A percentile compares a stretch with the other conserved stretches of the same genome.
phyloP scores from a whole-genome alignment of 2,329 filamentous ascomycete species.

The Lizonia empirigonia region DNA sequence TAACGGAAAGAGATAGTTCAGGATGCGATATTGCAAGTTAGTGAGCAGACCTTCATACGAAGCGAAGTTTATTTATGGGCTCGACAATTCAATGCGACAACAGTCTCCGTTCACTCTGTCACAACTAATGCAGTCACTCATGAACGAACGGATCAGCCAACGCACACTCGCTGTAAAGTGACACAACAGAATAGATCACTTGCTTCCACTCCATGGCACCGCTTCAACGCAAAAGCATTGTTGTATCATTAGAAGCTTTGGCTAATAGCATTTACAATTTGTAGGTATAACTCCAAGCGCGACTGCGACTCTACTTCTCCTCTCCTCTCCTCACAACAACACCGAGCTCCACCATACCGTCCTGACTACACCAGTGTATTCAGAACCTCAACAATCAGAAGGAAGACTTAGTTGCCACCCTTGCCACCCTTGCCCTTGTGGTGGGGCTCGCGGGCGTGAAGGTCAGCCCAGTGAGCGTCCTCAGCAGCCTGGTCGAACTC shows the following conservation, averaged over 20 bases:
- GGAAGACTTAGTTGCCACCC: not conserved
- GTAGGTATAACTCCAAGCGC: slow-evolving; percentile 1
- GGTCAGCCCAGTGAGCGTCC: slow-evolving; percentile 20
- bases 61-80: not conserved
- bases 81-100: not conserved
- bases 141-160: no score
- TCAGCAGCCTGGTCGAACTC: slow-evolving; percentile 4
- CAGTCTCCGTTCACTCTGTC: not conserved
- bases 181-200: not conserved
- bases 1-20: not conserved
- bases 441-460: slow-evolving; percentile 16
- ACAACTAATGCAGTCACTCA: not conserved
- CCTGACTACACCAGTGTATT: slow-evolving; percentile 9
- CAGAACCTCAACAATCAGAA: not conserved
- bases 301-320: not conserved
- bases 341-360: not conserved
- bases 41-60: not conserved
- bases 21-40: not conserved
- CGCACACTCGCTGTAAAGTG: no score
- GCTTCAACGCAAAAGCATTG: not conserved
- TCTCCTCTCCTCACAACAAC: not conserved
- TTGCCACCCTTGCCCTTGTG: slow-evolving; percentile 18
- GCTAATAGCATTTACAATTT: slow-evolving; percentile 12
- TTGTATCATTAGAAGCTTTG: not conserved
- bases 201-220: not conserved